Base-by-base conservation (phyloP, 768 basidiomycete genomes). In the Sarcodon sp. region DNA sequence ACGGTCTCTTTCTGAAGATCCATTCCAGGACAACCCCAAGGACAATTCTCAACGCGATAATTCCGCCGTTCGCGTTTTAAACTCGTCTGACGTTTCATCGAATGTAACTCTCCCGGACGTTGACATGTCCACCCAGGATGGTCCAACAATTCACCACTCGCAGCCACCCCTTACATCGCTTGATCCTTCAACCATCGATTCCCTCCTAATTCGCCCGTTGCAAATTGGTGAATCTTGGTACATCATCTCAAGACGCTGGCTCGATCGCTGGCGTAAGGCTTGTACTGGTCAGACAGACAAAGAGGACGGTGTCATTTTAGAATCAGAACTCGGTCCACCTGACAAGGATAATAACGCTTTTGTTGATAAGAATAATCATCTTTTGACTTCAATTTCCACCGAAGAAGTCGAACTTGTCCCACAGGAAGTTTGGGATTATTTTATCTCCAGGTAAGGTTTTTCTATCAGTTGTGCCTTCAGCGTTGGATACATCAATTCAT, bases 361-460 rank as follows among this genome's bases (percentile, higher is more conserved):
- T 41, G 61, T 86, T 47, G 78, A 80, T 57, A 57, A 64, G 9
- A 68, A 71, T 49, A 76, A 75, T 39, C 58, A 68, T 50, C 62
- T 84, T 50, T 27, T 15, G 27, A 13, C 15, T 15, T 15, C 15
- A 9, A 27, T 41, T 41, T 16, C 39, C 27, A 27, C 16, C 8
- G 39, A 41, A 31, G 75, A 96, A 58, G 75, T 84, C 46, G 83
- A 87, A 60, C 84, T 78, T 54, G 70, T 96, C 3, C 87, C 89
- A 1, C 67, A 71, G 50, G 70, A 72, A 21, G 80, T 78, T 16
- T 94, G 90, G 92, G 57, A 68, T 16, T 67, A 72, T 15, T 71
- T 96, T 35, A 63, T 69, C 7, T 53, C 69, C 45, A 91, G 90
- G 93, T 89, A 54, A 55, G 80, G 21, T 27, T 71, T 9, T 36